Conservation (phyloP, 768 basidiomycete species). For the Lactifluus pinguis region DNA sequence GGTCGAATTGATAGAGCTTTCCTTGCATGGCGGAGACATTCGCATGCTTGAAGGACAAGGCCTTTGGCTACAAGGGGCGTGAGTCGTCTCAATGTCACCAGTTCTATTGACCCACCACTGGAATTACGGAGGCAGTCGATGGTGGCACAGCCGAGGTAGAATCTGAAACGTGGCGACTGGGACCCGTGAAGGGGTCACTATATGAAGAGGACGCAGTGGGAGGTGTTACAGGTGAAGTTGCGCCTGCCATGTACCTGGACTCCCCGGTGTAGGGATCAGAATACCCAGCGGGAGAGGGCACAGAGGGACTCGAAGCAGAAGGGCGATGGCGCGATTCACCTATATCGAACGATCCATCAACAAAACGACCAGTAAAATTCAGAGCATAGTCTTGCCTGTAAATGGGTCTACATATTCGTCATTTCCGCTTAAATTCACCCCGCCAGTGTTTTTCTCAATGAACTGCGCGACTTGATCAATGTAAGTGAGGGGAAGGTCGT, state of each 20-base stretch:
- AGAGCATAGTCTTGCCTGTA: slow-evolving; percentile 48
- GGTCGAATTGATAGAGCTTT: slow-evolving; percentile 71
- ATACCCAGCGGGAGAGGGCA: slow-evolving; percentile 29
- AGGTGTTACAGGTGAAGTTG: slow-evolving; percentile 26
- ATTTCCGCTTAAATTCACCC: slow-evolving; percentile 56
- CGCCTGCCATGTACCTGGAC: slow-evolving; percentile 44
- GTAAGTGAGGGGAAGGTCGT: slow-evolving; percentile 77
- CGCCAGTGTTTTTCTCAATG: slow-evolving; percentile 85
- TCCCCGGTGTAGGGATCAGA: slow-evolving; percentile 69
- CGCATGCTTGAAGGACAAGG: slow-evolving; percentile 78
- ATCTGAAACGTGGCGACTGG: slow-evolving; percentile 14
- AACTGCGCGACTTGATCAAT: slow-evolving; percentile 87
- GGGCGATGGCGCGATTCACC: slow-evolving; percentile 30
- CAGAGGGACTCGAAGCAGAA: slow-evolving; percentile 25
- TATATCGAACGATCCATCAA: slow-evolving; percentile 3
- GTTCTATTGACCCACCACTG: slow-evolving; percentile 12
- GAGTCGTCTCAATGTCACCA: neutral
- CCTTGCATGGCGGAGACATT: slow-evolving; percentile 69
- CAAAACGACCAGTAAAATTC: neutral
- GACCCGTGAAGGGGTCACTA: slow-evolving; percentile 19
- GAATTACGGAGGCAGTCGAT: slow-evolving; percentile 7
- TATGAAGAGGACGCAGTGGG: slow-evolving; percentile 24
- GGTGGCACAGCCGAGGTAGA: neutral
- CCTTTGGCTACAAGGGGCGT: slow-evolving; percentile 37
- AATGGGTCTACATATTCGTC: slow-evolving; percentile 79